Evolutionary conservation across 495 filamentous ascomycete genomes (phyloP).

Genomic region (Penicillium verhagenii): DNA sequence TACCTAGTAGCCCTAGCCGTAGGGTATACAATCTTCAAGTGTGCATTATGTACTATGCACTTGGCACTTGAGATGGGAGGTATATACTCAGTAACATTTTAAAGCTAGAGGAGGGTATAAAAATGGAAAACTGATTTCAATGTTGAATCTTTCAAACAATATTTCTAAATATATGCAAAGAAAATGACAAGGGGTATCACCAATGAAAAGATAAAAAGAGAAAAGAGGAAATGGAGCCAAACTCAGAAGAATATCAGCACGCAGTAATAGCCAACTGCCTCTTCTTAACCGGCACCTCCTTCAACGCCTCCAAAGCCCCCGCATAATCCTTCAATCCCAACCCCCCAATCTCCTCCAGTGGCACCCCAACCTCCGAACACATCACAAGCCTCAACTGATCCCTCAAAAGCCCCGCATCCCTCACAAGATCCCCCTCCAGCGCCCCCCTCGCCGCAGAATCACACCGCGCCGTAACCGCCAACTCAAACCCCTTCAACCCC

Average conservation of each 20-base stretch:
- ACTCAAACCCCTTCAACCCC: conserved; percentile 34
- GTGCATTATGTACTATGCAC: too few relatives aligned
- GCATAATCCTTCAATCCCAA: conserved; percentile 7
- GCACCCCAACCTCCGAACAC: conserved; percentile 15
- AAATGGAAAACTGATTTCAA: too few relatives aligned
- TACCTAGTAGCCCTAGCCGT: too few relatives aligned
- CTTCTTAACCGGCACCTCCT: not conserved
- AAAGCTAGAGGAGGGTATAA: too few relatives aligned
- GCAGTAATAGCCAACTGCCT: conserved; percentile 23
- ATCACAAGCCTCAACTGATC: conserved; percentile 30
- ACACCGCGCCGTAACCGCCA: conserved; percentile 40
- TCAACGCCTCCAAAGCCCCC: conserved; percentile 14
- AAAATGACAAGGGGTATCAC: not conserved
- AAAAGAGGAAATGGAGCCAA: conserved; percentile 4
- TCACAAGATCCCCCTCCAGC: conserved; percentile 27
- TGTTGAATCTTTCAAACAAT: too few relatives aligned
- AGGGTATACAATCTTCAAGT: too few relatives aligned
- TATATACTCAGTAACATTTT: too few relatives aligned
- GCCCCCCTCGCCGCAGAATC: conserved; percentile 30
- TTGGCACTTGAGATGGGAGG: too few relatives aligned
- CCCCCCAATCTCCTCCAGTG: conserved; percentile 3
- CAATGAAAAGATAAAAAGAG: not conserved
- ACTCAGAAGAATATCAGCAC: conserved; percentile 11
- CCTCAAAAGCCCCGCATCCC: conserved; percentile 31
- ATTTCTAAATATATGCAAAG: too few relatives aligned